Evolutionary conservation across 2,329 filamentous ascomycete species (phyloP).

Genomic region (Nigrospora osmanthi): DNA sequence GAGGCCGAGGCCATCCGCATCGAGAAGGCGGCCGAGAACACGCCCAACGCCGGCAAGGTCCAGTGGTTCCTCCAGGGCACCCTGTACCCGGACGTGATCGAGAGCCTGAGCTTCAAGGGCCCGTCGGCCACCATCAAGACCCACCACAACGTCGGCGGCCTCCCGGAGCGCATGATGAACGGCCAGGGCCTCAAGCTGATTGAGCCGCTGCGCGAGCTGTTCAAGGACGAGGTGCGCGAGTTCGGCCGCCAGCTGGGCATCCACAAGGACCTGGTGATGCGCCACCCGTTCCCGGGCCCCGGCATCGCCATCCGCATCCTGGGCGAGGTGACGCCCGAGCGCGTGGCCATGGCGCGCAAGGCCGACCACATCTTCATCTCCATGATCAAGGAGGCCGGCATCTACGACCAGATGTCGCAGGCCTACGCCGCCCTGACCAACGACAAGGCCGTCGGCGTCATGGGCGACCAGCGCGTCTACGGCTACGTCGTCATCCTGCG

Average conservation of each 20-base stretch:
- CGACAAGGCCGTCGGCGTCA: constrained; percentile 32
- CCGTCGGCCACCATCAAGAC: constrained; percentile 44
- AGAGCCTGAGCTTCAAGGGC: constrained; percentile 39
- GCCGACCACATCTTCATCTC: constrained; percentile 67
- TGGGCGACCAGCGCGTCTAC: constrained; percentile 47
- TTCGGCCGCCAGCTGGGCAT: constrained; percentile 65
- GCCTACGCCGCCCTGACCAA: constrained; percentile 38
- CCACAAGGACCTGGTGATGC: constrained; percentile 66
- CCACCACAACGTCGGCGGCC: constrained; percentile 37
- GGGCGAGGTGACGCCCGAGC: constrained; percentile 74
- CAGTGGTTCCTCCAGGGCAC: constrained; percentile 86
- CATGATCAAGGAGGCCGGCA: constrained; percentile 63
- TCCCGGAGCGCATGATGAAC: constrained; percentile 27
- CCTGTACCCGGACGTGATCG: constrained; percentile 50
- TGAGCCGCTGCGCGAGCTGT: constrained; percentile 56
- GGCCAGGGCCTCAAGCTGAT: constrained; percentile 37
- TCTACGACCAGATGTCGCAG: constrained; percentile 54
- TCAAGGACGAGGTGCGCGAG: constrained; percentile 69
- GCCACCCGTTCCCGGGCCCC: constrained; percentile 67
- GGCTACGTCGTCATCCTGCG: constrained; percentile 26
- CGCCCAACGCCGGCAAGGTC: constrained; percentile 63
- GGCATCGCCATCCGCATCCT: constrained; percentile 71
- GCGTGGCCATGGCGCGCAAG: constrained; percentile 70
- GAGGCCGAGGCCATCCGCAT: constrained; percentile 67
- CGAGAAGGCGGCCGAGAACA: constrained; percentile 61